Evolutionary conservation across 2,329 filamentous ascomycete species (phyloP), one percentile per base, ranked within the genome.

Genomic region (Stagonosporopsis chrysanthemi): DNA sequence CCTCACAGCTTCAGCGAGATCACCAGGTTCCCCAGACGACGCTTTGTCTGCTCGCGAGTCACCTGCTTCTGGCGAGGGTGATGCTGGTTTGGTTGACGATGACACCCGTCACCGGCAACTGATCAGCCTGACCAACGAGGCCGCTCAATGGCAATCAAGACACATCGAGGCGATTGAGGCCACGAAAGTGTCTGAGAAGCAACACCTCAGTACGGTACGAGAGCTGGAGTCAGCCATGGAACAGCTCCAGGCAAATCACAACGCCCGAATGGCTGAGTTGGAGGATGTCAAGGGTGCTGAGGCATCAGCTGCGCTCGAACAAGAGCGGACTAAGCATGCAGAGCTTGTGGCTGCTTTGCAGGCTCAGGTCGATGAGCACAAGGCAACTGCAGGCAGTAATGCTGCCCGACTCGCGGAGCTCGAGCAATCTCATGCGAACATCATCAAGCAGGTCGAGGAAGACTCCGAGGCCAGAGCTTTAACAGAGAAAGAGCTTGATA

Each of bases 281-380:
- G 75, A 75, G 54, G 63, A 72, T 28, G 60, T 71, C 15, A 65
- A 61, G 41, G 67, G 68, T 44, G 62, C 62, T 14, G 63, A 71
- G 45, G 66, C 69, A 29, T 69, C 69, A 5, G 65, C 68, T 23
- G 66, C 67, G 42, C 65, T 81, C 7, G 75, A 79, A 40, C 68
- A 77, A 51, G 79, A 81, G 69, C 74, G 75, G 15, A 36, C 65
- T 4, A 76, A 77, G 62, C 79, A 81, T 23, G 81, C 87, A 57
- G 81, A 84, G 35, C 81, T 82, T 22, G 77, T 87, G 11, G 80
- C 82, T 51, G 71, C 79, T 22, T 78, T 97, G 39, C 89, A 90
- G 61, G 83, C 79, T 57, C 89, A 96, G 72, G 88, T 97, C 50
- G 87, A 93, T 48, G 88, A 92, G 71, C 92, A 96, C 78, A 93